Evolutionary conservation across 768 basidiomycete species (phyloP), one percentile per base, ranked within the genome.

Genomic region (Termitomyces sp.): DNA sequence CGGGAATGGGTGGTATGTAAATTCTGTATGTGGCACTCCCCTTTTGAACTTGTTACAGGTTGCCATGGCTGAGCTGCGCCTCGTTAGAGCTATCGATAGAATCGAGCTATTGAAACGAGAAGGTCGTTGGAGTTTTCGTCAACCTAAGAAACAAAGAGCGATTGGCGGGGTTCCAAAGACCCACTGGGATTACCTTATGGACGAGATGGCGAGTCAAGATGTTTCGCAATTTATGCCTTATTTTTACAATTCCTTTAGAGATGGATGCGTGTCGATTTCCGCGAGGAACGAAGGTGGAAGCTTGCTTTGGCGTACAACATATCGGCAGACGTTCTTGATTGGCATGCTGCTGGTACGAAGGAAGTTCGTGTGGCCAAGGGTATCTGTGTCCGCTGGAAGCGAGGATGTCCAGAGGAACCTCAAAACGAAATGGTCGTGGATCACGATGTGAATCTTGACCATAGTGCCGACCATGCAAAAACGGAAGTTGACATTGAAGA

Each of bases 191-290:
- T 91, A 95, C 73, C 79, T 99, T 38, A 75, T 99, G 73, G 96
- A 98, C 63, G 97, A 99, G 74, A 94, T 98, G 94, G 94, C 92
- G 58, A 66, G 83, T 77, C 20, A 34, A 31, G 42, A 56, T 45
- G 17, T 47, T 37, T 67, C 49, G 9, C 17, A 50, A 5, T 36
- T 12, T 10, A 14, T 1, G 5, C 2, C 14, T n/a, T 46, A 40
- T 45, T 31, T 62, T 62, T n/a, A 47, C 45, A 51, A 32, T 65
- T 54, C 65, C 64, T 49, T 0, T 56, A 95, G 96, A 93, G 90
- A 84, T 99, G 97, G 97, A 89, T 99, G 85, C 90, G 93, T 32
- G 84, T 85, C 42, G 97, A 99, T 71, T 98, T 97, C 66, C 87
- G 92, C 20, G 96, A 98, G 73, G 97, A 99, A 70, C 82, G 92